Conservation (phyloP, 495 filamentous ascomycete species). For the Pseudevernia furfuracea region DNA sequence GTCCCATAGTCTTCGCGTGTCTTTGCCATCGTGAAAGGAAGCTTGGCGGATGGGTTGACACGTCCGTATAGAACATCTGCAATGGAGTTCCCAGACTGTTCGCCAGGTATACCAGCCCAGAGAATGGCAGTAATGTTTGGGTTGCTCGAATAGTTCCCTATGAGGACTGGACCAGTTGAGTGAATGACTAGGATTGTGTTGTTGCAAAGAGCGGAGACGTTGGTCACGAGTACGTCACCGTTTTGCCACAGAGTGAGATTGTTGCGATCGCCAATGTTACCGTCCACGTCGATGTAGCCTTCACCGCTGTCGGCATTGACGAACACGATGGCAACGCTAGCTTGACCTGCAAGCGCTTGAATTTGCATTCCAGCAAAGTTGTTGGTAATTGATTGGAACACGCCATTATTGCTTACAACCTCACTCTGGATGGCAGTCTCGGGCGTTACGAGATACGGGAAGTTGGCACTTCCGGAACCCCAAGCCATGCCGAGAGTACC, state of each 20-base stretch:
- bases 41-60: constrained; percentile 77
- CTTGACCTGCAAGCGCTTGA: constrained; percentile 54
- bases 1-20: constrained; percentile 65
- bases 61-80: constrained; percentile 85
- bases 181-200: constrained; percentile 95
- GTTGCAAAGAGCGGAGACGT: constrained; percentile 67
- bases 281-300: constrained; percentile 74
- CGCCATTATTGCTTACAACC: constrained; percentile 46
- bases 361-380: constrained; percentile 62
- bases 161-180: constrained; percentile 69
- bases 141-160: constrained; percentile 69
- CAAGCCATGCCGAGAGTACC: constrained; percentile 92
- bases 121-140: constrained; percentile 92
- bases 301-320: constrained; percentile 85
- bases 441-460: constrained; percentile 86
- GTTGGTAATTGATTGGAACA: constrained; percentile 67
- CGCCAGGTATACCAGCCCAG: constrained; percentile 88
- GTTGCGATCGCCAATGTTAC: constrained; percentile 82
- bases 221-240: constrained; percentile 70
- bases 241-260: constrained; percentile 86
- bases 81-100: constrained; percentile 87
- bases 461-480: constrained; percentile 85
- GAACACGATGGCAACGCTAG: constrained; percentile 73
- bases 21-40: constrained; percentile 82
- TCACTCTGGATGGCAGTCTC: constrained; percentile 76